Conservation (phyloP, 768 basidiomycete species). For the Pleurotus eryngii region DNA sequence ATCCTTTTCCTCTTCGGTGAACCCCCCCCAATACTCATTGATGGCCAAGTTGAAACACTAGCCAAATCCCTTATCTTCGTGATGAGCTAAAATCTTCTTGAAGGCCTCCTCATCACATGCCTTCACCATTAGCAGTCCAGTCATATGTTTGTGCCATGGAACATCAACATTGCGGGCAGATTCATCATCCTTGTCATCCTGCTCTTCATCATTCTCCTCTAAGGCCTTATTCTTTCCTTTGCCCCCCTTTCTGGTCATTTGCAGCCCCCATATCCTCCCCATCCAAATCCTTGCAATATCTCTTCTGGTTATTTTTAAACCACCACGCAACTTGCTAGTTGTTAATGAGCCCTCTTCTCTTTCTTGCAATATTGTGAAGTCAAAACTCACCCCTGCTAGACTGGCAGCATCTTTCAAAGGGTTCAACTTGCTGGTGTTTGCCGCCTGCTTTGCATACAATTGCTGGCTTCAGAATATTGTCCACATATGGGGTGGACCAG, state of each 20-base stretch:
- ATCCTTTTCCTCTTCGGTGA: not conserved
- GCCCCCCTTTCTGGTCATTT: not conserved
- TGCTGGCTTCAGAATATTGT: not conserved
- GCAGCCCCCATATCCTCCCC: not conserved
- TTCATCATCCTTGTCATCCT: not conserved
- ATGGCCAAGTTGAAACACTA: not conserved
- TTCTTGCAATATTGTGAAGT: no score
- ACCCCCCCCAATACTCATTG: not conserved
- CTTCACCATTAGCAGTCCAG: not conserved
- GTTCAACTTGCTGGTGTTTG: not conserved
- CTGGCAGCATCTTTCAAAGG: not conserved
- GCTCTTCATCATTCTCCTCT: not conserved
- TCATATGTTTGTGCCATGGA: not conserved
- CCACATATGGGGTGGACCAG: not conserved
- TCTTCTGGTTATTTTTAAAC: not conserved
- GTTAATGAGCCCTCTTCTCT: no score
- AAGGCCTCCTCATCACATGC: not conserved
- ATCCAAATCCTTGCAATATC: not conserved
- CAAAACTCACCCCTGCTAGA: no score
- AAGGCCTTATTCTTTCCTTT: no score
- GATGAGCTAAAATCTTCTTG: not conserved
- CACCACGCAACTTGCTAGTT: not conserved
- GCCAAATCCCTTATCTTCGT: not conserved
- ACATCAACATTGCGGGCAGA: not conserved
- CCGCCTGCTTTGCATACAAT: not conserved